Conservation (phyloP, 2,329 filamentous ascomycete species). For the Ceratocystis variospora region DNA sequence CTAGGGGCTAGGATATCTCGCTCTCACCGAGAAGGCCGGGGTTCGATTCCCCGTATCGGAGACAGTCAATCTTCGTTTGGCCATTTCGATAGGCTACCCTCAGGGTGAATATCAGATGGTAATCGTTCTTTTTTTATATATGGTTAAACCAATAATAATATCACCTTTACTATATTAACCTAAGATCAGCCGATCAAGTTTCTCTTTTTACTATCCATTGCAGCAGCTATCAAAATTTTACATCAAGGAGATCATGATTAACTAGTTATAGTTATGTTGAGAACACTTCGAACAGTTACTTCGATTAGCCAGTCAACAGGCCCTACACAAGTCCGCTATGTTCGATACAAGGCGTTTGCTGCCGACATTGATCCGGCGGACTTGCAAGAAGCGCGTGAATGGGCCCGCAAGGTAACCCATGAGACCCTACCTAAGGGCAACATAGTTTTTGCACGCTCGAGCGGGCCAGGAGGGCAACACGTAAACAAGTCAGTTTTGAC, state of each 20-base stretch:
- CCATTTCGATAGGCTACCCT: too few relatives aligned
- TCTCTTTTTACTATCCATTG: not conserved
- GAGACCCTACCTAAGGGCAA: constrained; percentile 36
- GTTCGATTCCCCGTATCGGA: constrained; percentile 23
- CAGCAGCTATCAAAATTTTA: not conserved
- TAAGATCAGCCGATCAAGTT: not conserved
- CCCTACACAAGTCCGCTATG: constrained; percentile 24
- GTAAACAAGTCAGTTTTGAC: constrained; percentile 42
- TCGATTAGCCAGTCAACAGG: constrained; percentile 22
- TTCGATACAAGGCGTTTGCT: constrained; percentile 36
- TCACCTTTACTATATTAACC: not conserved
- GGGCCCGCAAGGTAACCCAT: constrained; percentile 34
- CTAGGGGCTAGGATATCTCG: constrained; percentile 13
- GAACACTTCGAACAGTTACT: not conserved
- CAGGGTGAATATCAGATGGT: too few relatives aligned
- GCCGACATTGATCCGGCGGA: constrained; percentile 37
- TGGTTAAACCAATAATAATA: too few relatives aligned
- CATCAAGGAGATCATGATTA: constrained; percentile 2
- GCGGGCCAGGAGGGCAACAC: constrained; percentile 47
- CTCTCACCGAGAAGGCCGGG: constrained; percentile 21
- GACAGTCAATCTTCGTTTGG: not conserved
- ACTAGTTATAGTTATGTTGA: not conserved
- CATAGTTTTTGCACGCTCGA: constrained; percentile 44
- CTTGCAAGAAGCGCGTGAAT: constrained; percentile 38
- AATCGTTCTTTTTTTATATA: too few relatives aligned